Base-by-base conservation (phyloP, 257 asterid genomes). In the Verbena officinalis region DNA sequence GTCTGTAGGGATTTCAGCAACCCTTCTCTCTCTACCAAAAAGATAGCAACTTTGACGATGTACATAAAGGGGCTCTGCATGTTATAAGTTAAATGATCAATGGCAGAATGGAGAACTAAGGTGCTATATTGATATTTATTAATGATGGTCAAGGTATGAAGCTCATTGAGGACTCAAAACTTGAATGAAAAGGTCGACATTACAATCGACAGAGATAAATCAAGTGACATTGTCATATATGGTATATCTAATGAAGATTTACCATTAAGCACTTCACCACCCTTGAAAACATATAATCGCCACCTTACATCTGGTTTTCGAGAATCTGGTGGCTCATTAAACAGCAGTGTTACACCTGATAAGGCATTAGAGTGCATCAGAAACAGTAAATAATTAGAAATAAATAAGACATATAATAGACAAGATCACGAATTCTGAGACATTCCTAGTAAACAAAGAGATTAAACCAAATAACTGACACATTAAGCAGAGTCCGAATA, bases 1-100 rank as follows among this genome's bases (percentile, higher is more conserved):
- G 81, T 94, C 99, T 7, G 98, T 90, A 45, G 98, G 98, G 67
- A 94, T 78, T 65, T 90, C 97, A 45, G 96, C 96, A 62, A 94
- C 89, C 73, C 95, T 84, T 77, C 99, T 82, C 81, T 94, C 99
- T 84, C 99, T 84, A 69, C 99, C 99, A 68, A 94, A 90, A 55
- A 90, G 97, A 77, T 90, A 94, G 82, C 90, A 94, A 78, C 86
- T 94, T 75, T 88, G 93, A 38, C 96, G 98, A 75, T 94, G 98
- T 40, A 94, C 90, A 59, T 88, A 86, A 21, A 90, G 89, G 64
- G 99, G 98, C 43, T 90, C 99, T 94, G 87, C 75, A 74, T 7
- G 67, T 69, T 23, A 69, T 45, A 53, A 50, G 19, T 33, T 34
- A 12, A 56, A 31, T 19, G 34, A 53, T 67, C 39, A 76, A 45